Evolutionary conservation across 768 basidiomycete species (phyloP), one percentile per base, ranked within the genome.

Genomic region (Trametes villosa): DNA sequence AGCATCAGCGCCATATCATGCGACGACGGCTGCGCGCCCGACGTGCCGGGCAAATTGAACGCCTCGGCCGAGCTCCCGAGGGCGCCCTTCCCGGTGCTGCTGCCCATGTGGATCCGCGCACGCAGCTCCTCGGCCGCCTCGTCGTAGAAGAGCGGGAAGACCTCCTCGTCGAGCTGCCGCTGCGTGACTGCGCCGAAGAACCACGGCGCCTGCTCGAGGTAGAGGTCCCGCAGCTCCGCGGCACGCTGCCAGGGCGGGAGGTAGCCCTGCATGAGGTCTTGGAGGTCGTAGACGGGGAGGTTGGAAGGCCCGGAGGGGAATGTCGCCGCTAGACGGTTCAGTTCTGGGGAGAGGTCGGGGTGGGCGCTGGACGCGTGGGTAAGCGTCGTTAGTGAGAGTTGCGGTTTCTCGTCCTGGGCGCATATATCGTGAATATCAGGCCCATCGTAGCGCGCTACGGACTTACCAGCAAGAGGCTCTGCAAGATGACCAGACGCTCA

Each of bases 201-300:
- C 90, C 90, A 92, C 0, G 87, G 86, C 3, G 89, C 87, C 67
- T 88, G 86, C n/a, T 86, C 86, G 40, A 91, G 80, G 71, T 91
- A 92, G 13, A 89, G 77, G n/a, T 85, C 81, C 65, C 80, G 81
- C 33, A 92, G 78, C 31, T 83, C 79, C 45, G 72, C 76, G 0
- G 86, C 84, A 36, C 87, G 86, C 9, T 74, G 68, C 79, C 83
- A 87, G 0, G 81, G 71, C 0, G 90, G 90, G 1, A 91, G 78
- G 67, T 83, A 80, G 17, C 74, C 68, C 40, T 77, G 70, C 20
- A 84, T 66, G 63, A 87, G 74, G 57, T 77, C 75, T 57, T 80
- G 71, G 40, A 85, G 67, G 64, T 82, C 78, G 57, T 80, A 70
- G 13, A 67, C 66, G 50, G 71, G 66, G 22, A 72, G 68, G 18